A percentile compares a stretch with the other conserved stretches of the same genome.
Conservation (phyloP, 2,329 filamentous ascomycete genomes). For the Exserohilum rostratum region DNA sequence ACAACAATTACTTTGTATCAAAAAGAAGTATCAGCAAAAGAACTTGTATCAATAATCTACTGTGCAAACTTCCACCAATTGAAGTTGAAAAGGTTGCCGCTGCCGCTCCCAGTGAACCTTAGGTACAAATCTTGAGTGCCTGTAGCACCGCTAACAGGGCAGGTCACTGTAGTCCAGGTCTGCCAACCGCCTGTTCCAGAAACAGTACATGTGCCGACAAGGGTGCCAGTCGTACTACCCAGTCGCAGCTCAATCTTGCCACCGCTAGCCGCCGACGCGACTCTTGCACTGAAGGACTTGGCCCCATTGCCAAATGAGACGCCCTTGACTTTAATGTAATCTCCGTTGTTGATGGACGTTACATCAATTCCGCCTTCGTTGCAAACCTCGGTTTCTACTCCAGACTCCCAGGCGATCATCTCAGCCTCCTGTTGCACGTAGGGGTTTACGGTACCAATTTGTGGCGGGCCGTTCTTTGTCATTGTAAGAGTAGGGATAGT, state of each 20-base stretch:
- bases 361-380: constrained; percentile 24
- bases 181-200: constrained; percentile 16
- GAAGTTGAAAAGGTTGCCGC: constrained; percentile 18
- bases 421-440: constrained; percentile 21
- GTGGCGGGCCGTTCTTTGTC: constrained; percentile 18
- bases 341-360: constrained; percentile 18
- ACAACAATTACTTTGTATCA: no score
- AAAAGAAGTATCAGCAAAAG: no score
- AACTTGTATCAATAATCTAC: background rate
- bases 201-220: constrained; percentile 20
- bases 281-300: constrained; percentile 19
- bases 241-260: constrained; percentile 22
- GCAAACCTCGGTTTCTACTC: constrained; percentile 19
- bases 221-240: constrained; percentile 19
- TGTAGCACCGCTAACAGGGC: constrained; percentile 19
- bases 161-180: constrained; percentile 18
- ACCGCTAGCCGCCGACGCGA: constrained; percentile 13
- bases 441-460: constrained; percentile 22
- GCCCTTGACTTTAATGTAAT: constrained; percentile 25
- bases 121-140: constrained; percentile 23
- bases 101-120: constrained; percentile 19
- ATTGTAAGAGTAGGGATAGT: constrained; percentile 23
- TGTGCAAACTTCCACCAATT: constrained; percentile 22
- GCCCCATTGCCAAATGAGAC: constrained; percentile 21
- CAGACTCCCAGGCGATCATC: constrained; percentile 18